phyloP scores from a whole-genome alignment of 495 filamentous ascomycete species.

The Penicillium macrosclerotiorum region DNA sequence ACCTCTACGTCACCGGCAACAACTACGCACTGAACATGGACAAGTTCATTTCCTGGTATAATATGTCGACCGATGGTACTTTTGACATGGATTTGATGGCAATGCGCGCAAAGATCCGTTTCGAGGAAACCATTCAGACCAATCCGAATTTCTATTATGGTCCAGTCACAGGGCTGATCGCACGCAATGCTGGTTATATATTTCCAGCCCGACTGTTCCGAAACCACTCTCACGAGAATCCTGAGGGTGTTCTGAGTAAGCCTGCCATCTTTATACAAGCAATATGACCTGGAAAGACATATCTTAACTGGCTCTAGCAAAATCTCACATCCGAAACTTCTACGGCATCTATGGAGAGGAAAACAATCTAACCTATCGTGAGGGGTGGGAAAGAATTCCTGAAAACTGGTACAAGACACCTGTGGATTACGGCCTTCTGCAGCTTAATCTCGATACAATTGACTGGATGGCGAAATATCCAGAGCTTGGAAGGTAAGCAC shows the following conservation, averaged over 20 bases:
- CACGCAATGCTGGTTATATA: constrained; percentile 47
- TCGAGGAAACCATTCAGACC: constrained; percentile 45
- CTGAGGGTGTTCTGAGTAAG: constrained; percentile 42
- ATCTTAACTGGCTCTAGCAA: constrained; percentile 25
- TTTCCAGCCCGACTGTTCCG: constrained; percentile 44
- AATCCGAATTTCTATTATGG: constrained; percentile 56
- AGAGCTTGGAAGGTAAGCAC: constrained; percentile 34
- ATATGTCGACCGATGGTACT: constrained; percentile 33
- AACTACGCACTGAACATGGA: constrained; percentile 39
- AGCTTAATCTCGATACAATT: constrained; percentile 41
- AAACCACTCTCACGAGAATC: constrained; percentile 47
- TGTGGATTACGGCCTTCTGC: constrained; percentile 33
- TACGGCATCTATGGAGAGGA: constrained; percentile 41
- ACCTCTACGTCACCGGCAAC: constrained; percentile 49
- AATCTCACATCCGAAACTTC: constrained; percentile 46
- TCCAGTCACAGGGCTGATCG: constrained; percentile 46
- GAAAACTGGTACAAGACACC: constrained; percentile 61
- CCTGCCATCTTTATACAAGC: too few relatives aligned
- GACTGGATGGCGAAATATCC: constrained; percentile 35
- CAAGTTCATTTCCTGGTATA: constrained; percentile 41
- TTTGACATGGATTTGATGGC: constrained; percentile 40
- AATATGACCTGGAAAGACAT: constrained; percentile 1
- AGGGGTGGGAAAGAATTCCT: constrained; percentile 54
- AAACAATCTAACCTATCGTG: constrained; percentile 38
- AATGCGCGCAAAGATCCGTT: constrained; percentile 34